A percentile compares a stretch with the other conserved stretches of the same genome.
These are phyloP conservation scores for Rhizophora apiculata DNA, from an alignment of 345 rosid species.

Conservation along the genomic window DNA sequence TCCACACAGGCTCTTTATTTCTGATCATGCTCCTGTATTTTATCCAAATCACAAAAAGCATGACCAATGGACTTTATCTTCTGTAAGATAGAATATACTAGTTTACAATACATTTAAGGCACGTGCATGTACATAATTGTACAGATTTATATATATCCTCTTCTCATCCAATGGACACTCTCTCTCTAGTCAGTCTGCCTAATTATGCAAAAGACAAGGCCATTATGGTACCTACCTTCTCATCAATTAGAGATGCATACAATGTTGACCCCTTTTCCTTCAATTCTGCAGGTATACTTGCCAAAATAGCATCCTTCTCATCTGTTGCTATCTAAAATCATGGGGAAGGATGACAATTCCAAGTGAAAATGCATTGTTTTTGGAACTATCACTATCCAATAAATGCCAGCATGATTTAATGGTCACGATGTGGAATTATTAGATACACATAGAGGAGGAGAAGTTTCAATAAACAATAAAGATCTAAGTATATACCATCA, in stretches of 20 bases:
- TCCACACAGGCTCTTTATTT: conserved; percentile 5
- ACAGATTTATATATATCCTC: background rate
- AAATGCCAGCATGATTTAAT: background rate
- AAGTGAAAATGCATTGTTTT: background rate
- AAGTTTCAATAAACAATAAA: background rate
- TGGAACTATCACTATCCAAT: no score
- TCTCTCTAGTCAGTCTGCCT: background rate
- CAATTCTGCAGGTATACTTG: conserved; percentile 67
- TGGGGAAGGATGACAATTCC: background rate
- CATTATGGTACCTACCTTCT: conserved; percentile 47
- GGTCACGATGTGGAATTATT: background rate
- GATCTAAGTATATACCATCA: background rate
- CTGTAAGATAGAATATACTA: background rate
- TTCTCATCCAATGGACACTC: background rate
- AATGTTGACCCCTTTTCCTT: conserved; percentile 65
- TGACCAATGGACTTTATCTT: background rate
- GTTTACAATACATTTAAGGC: background rate
- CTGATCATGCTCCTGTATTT: conserved; percentile 7
- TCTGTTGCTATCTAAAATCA: conserved; percentile 65
- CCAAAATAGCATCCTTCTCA: conserved; percentile 67
- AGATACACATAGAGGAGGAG: background rate
- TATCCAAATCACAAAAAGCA: background rate
- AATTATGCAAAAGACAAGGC: no score
- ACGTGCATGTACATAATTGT: background rate
- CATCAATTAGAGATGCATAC: conserved; percentile 66